Base-by-base conservation (phyloP, 345 rosid species). In the Syzygium aqueum region DNA sequence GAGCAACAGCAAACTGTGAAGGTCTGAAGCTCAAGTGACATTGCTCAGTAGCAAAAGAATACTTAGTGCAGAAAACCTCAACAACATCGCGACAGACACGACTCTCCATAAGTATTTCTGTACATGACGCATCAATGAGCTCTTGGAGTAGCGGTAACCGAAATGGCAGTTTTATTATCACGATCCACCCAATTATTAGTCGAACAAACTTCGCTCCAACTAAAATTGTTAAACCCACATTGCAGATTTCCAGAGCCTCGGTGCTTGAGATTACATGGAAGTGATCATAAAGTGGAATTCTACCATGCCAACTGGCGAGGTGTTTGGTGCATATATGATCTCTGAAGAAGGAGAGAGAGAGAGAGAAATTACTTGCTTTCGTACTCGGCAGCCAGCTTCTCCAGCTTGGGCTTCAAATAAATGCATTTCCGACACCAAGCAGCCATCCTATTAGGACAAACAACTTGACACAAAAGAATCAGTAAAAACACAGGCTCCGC, bases 391-490 rank as follows among this genome's bases (percentile, higher is more conserved):
- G 98, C 97, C 88, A 97, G 85, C 90, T 96, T 97, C 94, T 96
- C 98, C 90, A 97, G 88, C 90, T 95, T 97, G 3, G 99, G 99
- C 92, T 95, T 96, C 94, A 97, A 89, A 91, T 93, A 97, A 54
- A 97, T 97, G 91, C 99, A 97, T 93, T 97, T 97, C 83, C 99
- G 91, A 91, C 98, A 97, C 99, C 99, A 97, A 59, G 94, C 59
- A 89, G 98, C 99, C 98, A 97, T 97, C 98, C 98, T 97, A 89
- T 25, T 15, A 77, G 85, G 53, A 56, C 86, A 86, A 59, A 67
- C 63, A 52, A 63, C 83, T 40, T n/a, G 43, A 85, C 19, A 43
- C 51, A 51, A 37, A 9, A 23, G 21, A 59, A 40, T 54, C 86
- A 65, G 80, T 37, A 73, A 37, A 30, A 73, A 0, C 27, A 11